Evolutionary conservation across 768 basidiomycete species (phyloP).

Genomic region (Pisolithus marmoratus): DNA sequence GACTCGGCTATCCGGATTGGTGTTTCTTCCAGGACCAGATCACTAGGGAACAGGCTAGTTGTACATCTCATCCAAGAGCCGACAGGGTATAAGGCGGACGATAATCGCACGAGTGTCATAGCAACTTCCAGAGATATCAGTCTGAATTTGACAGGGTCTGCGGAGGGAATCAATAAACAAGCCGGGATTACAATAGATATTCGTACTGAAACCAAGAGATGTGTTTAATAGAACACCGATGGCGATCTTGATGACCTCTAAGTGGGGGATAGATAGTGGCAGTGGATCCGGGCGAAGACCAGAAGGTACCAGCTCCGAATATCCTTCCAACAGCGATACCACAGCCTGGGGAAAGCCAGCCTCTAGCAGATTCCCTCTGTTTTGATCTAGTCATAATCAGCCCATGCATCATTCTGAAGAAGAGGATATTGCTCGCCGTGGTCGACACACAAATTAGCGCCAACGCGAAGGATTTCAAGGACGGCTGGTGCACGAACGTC

Average conservation of each 20-base stretch:
- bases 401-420: not conserved
- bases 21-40: constrained; percentile 9
- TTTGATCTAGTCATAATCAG: constrained; percentile 50
- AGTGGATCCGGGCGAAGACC: constrained; percentile 36
- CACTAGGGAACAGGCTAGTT: constrained; percentile 19
- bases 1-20: constrained; percentile 39
- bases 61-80: constrained; percentile 50
- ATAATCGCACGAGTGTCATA: constrained; percentile 61
- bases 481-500: constrained; percentile 44
- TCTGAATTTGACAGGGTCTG: constrained; percentile 67
- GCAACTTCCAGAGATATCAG: constrained; percentile 67
- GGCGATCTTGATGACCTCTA: constrained; percentile 70
- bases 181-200: not conserved
- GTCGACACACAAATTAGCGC: constrained; percentile 82
- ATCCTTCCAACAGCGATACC: constrained; percentile 63
- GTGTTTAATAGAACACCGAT: constrained; percentile 78
- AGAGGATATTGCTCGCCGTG: constrained; percentile 46
- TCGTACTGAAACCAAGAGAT: constrained; percentile 68
- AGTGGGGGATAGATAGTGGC: constrained; percentile 51
- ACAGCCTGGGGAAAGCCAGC: constrained; percentile 64
- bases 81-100: constrained; percentile 66
- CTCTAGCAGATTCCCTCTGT: constrained; percentile 65
- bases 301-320: constrained; percentile 41
- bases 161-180: constrained; percentile 4
- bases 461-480: constrained; percentile 69